Percentiles rank a stretch among this genome's conserved stretches.
These are phyloP conservation scores for Flaveria linearis DNA, from an alignment of 129 eudicot species.

Conservation along the genomic window DNA sequence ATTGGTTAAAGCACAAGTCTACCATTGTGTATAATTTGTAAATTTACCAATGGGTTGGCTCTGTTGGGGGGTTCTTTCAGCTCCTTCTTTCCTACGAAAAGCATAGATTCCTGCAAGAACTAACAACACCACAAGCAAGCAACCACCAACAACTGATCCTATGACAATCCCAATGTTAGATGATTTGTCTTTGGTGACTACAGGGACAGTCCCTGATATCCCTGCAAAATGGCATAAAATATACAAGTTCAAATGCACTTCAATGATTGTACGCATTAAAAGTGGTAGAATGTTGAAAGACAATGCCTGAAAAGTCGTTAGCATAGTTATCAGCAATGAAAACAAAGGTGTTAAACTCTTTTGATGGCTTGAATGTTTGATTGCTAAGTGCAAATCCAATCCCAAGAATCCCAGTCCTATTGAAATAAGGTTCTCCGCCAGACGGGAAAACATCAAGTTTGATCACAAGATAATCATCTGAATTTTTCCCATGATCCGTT, in stretches of 20 bases:
- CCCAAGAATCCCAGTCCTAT: slow-evolving; percentile 45
- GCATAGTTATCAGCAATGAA: slow-evolving; percentile 41
- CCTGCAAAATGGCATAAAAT: slow-evolving; percentile 16
- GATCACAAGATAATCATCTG: slow-evolving; percentile 46
- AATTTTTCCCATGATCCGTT: slow-evolving; percentile 36
- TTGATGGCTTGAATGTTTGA: slow-evolving; percentile 57
- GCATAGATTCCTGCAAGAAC: slow-evolving; percentile 46
- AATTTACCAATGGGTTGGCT: slow-evolving; percentile 48
- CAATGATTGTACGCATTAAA: background rate
- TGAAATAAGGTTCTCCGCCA: slow-evolving; percentile 43
- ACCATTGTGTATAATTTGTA: background rate
- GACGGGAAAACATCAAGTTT: slow-evolving; percentile 55
- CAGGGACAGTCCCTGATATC: background rate
- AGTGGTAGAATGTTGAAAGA: background rate
- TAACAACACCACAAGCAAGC: slow-evolving; percentile 39
- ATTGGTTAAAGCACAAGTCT: background rate
- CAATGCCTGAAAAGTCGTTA: slow-evolving; percentile 41
- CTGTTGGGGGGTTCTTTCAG: slow-evolving; percentile 38
- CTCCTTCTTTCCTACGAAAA: slow-evolving; percentile 43
- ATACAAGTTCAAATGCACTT: background rate
- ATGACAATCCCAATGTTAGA: slow-evolving; percentile 36
- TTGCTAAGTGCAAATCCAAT: slow-evolving; percentile 50
- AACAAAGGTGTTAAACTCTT: slow-evolving; percentile 47
- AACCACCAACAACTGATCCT: slow-evolving; percentile 47
- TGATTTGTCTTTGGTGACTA: slow-evolving; percentile 20